Base-by-base conservation (phyloP, 1,284 basidiomycete species). In the Pseudozyma pruni region DNA sequence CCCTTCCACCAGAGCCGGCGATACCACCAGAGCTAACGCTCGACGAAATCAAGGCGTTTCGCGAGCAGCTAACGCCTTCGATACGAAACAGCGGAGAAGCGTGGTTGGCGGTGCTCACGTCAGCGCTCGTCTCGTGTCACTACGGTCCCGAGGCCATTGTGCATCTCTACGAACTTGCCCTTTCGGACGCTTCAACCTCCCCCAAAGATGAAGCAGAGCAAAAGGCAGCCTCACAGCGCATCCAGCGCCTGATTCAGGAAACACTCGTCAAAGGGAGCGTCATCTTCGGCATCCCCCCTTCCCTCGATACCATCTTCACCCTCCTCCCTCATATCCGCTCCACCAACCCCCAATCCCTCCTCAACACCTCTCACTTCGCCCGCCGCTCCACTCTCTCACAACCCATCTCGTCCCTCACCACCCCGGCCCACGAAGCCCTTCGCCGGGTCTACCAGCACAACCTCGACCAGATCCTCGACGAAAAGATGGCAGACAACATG, bases 391-490 rank as follows among this genome's bases (percentile, higher is more conserved):
- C n/a, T 8, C 3, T 66, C 13, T 4, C 11, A 3, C 7, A 31
- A 3, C 37, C 51, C 10, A 34, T 67, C n/a, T 39, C 41, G 1
- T 27, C 46, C 17, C 53, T 67, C 10, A 14, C 20, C 2, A 16
- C n/a, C 0, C 47, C 33, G 0, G 56, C 63, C 0, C 2, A 39
- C 2, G 29, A 47, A 13, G 52, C 63, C 3, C 31, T 67, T 0
- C 6, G 19, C 5, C 19, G 52, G 4, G 43, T 71, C 4, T 71
- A 71, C 50, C n/a, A 25, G 8, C 68, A 71, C 46, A 71, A 71
- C 50, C 49, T 71, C 8, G 33, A 31, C 25, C 19, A 43, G 1
- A 71, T 71, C 31, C 33, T 59, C 0, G 38, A 48, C 2, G 17
- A 20, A 0, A 60, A 58, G 38, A 61, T 71, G 52, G 14, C 9